A percentile compares a stretch with the other conserved stretches of the same genome.
Evolutionary conservation across 805 yeast genomes (phyloP).

Genomic region (Nakazawaea siamensis): DNA sequence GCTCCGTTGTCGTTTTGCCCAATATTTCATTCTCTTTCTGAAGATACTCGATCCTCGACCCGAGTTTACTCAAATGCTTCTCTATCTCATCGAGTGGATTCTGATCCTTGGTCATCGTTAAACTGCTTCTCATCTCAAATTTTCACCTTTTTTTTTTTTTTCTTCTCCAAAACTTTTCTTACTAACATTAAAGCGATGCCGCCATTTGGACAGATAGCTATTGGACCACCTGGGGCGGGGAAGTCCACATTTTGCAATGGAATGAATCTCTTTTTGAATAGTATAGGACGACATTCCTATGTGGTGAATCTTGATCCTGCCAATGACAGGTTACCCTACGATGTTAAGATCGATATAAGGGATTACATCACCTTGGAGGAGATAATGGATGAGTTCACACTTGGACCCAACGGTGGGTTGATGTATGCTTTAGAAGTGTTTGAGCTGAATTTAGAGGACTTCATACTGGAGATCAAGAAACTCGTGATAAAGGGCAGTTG

Average conservation of each 20-base stretch:
- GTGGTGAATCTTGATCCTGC: slow-evolving; percentile 87
- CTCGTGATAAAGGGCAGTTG: slow-evolving; percentile 42
- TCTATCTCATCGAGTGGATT: slow-evolving; percentile 14
- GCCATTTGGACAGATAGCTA: slow-evolving; percentile 79
- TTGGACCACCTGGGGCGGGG: slow-evolving; percentile 98
- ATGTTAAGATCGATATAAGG: slow-evolving; percentile 47
- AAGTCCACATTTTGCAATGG: slow-evolving; percentile 94
- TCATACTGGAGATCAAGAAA: slow-evolving; percentile 46
- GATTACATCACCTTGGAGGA: slow-evolving; percentile 51
- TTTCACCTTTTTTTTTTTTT: no score
- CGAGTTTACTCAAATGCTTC: slow-evolving; percentile 11
- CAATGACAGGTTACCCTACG: slow-evolving; percentile 45
- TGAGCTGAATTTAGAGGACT: slow-evolving; percentile 50
- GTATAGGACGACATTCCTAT: slow-evolving; percentile 86
- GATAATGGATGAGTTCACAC: slow-evolving; percentile 42
- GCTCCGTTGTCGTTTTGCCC: slow-evolving; percentile 5
- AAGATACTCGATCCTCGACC: slow-evolving; percentile 19
- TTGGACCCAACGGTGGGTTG: slow-evolving; percentile 79
- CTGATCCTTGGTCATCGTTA: no score
- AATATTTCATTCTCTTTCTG: slow-evolving; percentile 29
- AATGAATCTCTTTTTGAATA: slow-evolving; percentile 83
- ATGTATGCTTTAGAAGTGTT: slow-evolving; percentile 74
- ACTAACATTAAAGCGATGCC: slow-evolving; percentile 35
- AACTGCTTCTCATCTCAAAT: no score
- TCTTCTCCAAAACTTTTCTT: no score